Evolutionary conservation across 2,329 filamentous ascomycete species (phyloP).

Genomic region (Knufia petricola): DNA sequence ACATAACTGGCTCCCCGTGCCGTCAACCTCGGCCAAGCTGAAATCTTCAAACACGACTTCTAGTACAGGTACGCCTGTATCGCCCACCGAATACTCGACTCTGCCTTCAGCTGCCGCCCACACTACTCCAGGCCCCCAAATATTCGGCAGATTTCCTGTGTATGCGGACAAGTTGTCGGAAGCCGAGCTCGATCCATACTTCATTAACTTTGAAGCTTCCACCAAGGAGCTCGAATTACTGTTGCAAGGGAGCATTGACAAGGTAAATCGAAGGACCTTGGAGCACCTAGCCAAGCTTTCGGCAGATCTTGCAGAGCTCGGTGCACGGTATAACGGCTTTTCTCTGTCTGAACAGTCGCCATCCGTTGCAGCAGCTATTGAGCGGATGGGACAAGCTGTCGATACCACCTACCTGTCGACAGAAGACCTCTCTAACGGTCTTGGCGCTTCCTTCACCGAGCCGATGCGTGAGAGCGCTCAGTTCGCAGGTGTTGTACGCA

Average conservation of each 20-base stretch:
- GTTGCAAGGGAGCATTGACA: constrained; percentile 88
- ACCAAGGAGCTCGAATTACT: constrained; percentile 85
- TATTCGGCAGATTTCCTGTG: constrained; percentile 73
- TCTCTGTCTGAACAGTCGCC: constrained; percentile 86
- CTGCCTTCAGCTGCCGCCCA: constrained; percentile 47
- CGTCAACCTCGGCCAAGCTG: constrained; percentile 75
- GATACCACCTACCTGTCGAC: constrained; percentile 95
- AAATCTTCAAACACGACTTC: constrained; percentile 42
- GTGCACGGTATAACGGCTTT: constrained; percentile 94
- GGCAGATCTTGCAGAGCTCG: constrained; percentile 81
- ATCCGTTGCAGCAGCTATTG: constrained; percentile 82
- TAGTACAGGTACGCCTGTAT: constrained; percentile 43
- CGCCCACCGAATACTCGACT: constrained; percentile 43
- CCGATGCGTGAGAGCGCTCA: constrained; percentile 97
- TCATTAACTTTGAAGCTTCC: constrained; percentile 82
- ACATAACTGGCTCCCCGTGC: constrained; percentile 79
- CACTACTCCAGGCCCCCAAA: constrained; percentile 50
- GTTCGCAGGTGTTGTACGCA: constrained; percentile 87
- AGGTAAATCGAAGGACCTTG: constrained; percentile 82
- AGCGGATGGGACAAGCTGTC: constrained; percentile 86
- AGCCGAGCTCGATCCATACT: constrained; percentile 89
- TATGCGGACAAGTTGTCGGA: constrained; percentile 68
- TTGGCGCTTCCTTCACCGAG: constrained; percentile 93
- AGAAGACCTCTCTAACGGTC: constrained; percentile 72
- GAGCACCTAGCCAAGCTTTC: constrained; percentile 76